Evolutionary conservation across 352 stramenopile genomes (phyloP), one percentile per base, ranked within the genome.

Genomic region (Globisporangium megalacanthum): DNA sequence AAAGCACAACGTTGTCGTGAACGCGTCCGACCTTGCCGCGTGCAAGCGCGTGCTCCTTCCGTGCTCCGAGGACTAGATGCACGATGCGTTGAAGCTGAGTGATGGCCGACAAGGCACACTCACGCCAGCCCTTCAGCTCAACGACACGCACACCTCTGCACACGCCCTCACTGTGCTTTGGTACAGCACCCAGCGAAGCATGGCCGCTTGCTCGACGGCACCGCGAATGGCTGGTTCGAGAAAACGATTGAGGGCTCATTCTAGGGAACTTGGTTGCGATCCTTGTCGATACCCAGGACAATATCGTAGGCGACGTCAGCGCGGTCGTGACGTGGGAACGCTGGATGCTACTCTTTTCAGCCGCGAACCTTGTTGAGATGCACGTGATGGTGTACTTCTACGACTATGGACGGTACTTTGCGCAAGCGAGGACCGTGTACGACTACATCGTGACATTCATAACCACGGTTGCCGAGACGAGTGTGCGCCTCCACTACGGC

Each of bases 321-420:
- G 35, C 58, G 17, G 77, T 70, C 29, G 33, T 70, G 35, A 52
- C 53, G 1, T 84, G 62, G 70, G 75, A 85, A 41, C 42, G 67
- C 14, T 79, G 72, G 48, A 91, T 94, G 70, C 72, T 79, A 2
- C 49, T 77, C 8, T 94, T 94, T 52, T 83, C 83, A 29, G 61
- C 70, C 15, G 61, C 73, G 9, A 95, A 92, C 60, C 57, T 92
- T 15, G 39, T 86, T 1, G 87, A 96, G 54, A 94, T 96, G 82
- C 54, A 87, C 9, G 50, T 93, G 31, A 96, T 95, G 65, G 74
- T 93, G 50, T 75, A 80, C 33, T 77, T 73, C 3, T 65, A 83
- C 29, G 76, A 75, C 8, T 64, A 69, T 35, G 67, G 66, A 15
- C 64, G 61, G 33, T 96, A 95, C 63, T 82, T 82, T 47, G 60